Conservation (phyloP, 192 early-diverging fungal genomes). For the Gigaspora rosea region DNA sequence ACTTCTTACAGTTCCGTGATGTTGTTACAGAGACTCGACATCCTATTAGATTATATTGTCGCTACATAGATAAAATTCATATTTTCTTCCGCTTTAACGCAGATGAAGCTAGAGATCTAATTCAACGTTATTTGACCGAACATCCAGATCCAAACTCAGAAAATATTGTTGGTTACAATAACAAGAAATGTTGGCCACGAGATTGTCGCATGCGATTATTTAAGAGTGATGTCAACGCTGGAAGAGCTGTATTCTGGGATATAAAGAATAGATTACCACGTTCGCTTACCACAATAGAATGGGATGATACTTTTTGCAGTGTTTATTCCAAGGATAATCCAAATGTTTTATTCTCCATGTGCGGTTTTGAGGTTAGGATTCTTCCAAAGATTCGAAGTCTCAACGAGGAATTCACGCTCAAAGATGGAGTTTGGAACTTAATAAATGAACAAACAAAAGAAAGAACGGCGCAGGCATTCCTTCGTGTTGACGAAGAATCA, state of each 20-base stretch:
- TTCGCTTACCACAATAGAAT: slow-evolving; percentile 95
- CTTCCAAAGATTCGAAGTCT: slow-evolving; percentile 86
- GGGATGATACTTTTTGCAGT: slow-evolving; percentile 95
- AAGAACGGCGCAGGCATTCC: slow-evolving; percentile 93
- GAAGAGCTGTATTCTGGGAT: slow-evolving; percentile 99
- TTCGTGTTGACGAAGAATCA: slow-evolving; percentile 95
- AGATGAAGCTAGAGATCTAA: slow-evolving; percentile 92
- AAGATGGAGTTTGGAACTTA: slow-evolving; percentile 91
- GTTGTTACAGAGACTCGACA: slow-evolving; percentile 90
- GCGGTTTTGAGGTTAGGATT: slow-evolving; percentile 95
- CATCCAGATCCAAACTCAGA: slow-evolving; percentile 99
- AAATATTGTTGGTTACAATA: slow-evolving; percentile 97
- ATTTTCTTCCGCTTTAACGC: slow-evolving; percentile 93
- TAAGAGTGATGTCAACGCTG: slow-evolving; percentile 98
- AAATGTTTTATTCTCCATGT: slow-evolving; percentile 89
- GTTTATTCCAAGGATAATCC: slow-evolving; percentile 99
- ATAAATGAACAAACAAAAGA: slow-evolving; percentile 98
- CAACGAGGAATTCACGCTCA: slow-evolving; percentile 86
- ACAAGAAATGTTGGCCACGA: slow-evolving; percentile 98
- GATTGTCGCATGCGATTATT: slow-evolving; percentile 99
- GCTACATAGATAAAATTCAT: slow-evolving; percentile 92
- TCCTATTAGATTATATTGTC: slow-evolving; percentile 94
- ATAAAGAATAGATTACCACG: slow-evolving; percentile 97
- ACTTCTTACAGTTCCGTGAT: slow-evolving; percentile 96
- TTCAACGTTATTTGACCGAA: slow-evolving; percentile 96